Evolutionary conservation across 352 stramenopile species (phyloP), one percentile per base, ranked within the genome.

Genomic region (Globisporangium irregulare): DNA sequence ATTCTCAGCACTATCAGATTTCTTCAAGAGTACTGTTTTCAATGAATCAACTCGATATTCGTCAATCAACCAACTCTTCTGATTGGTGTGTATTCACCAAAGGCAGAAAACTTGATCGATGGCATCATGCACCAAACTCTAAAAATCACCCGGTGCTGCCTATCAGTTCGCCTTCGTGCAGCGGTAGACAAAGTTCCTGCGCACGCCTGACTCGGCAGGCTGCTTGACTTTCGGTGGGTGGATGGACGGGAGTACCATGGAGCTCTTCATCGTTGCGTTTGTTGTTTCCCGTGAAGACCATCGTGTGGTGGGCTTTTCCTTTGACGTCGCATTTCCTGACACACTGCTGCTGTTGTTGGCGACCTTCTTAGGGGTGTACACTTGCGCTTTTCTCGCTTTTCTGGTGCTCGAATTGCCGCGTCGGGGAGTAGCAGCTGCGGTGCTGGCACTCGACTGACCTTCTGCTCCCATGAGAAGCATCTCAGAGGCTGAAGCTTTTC

Each of bases 391-490:
- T 29, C 24, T 59, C 15, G 15, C 54, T 24, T 29, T 14, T 7
- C 41, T 22, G 14, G n/a, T 38, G 15, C 22, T 55, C 18, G 7
- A 36, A 18, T 55, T n/a, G 14, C 29, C 22, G 0, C 46, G 24
- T 7, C 41, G 58, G 36, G 20, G 14, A 46, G 29, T 25, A 24
- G 24, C 22, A 1, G 18, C 15, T 25, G 55, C 22, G 3, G 18
- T 59, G 7, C 0, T 53, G 14, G 20, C 24, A 24, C n/a, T 46
- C 1, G 5, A 4, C 0, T 34, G 24, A 1, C 18, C 25, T 10
- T 46, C n/a, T 20, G 53, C 32, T 0, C 54, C 65, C 65, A 72
- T 69, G 15, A 74, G 51, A 20, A 72, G 18, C 65, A 66, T 50
- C 18, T 58, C 65, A 20, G 65, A 67, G 12, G 46, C 41, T 3